Evolutionary conservation across 352 stramenopile genomes (phyloP), one percentile per base, ranked within the genome.

Genomic region (Pythium biforme): DNA sequence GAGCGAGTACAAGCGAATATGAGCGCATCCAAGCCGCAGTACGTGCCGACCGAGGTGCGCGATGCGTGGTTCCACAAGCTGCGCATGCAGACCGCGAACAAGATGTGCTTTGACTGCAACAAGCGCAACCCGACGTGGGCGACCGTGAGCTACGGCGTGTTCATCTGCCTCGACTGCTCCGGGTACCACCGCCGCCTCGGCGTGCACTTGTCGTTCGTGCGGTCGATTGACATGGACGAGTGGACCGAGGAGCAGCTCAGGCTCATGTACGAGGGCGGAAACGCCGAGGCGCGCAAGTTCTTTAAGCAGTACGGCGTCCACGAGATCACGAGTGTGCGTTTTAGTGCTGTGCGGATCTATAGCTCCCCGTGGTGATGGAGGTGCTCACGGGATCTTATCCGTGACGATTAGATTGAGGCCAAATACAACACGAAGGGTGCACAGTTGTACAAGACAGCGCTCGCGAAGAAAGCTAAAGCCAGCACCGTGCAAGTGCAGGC

Each of bases 121-220:
- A 96, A 96, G 55, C 85, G 91, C 33, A 98, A 98, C 72, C 95
- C 96, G 39, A 97, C 82, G 50, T 99, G 96, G 95, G 94, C 94
- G 15, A 97, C 90, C 1, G 93, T 97, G 59, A 97, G 89, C 17
- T 98, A 98, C 72, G 95, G 95, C 64, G 90, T 98, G 41, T 97
- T 98, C 65, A 97, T 98, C 65, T 98, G 95, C 66, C 77, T 98
- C 43, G 94, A 98, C 66, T 98, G 95, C 75, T 97, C 89, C 2
- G 94, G 89, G 0, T 94, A 97, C 65, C 96, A 98, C 69, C 88
- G 95, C 33, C 87, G 88, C 31, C 70, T 98, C 50, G 95, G 95
- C 43, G 91, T 98, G 47, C 94, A 98, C 67, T 72, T 98, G 55
- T 96, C 88, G 25, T 98, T 98, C 59, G 93, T 98, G 63, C 81